phyloP scores from a whole-genome alignment of 2,329 filamentous ascomycete genomes.

The Coleophoma cylindrospora region DNA sequence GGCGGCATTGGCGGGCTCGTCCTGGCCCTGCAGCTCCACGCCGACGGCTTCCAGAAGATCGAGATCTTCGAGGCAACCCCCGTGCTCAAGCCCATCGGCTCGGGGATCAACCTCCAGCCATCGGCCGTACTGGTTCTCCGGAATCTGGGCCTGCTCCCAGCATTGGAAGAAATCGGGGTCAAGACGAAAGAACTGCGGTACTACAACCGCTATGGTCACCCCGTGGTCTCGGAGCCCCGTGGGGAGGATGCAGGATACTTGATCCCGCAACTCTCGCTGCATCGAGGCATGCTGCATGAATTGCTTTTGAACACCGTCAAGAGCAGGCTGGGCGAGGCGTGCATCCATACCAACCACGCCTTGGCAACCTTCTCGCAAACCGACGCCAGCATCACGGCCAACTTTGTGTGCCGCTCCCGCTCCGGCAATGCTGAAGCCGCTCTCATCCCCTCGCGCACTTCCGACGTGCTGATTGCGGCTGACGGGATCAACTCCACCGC shows the following conservation, averaged over 20 bases:
- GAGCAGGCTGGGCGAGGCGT: constrained; percentile 31
- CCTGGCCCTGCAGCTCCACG: constrained; percentile 21
- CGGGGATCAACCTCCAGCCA: constrained; percentile 41
- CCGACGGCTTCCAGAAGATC: constrained; percentile 32
- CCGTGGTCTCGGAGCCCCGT: constrained; percentile 36
- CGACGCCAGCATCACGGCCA: constrained; percentile 30
- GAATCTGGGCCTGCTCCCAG: constrained; percentile 35
- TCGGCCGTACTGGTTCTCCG: constrained; percentile 38
- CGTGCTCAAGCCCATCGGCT: constrained; percentile 35
- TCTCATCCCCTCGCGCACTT: constrained; percentile 24
- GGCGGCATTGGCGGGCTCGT: constrained; percentile 25
- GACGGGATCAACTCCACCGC: constrained; percentile 41
- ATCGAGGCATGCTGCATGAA: constrained; percentile 40
- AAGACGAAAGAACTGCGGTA: constrained; percentile 38
- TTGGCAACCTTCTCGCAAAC: constrained; percentile 31
- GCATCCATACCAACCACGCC: constrained; percentile 33
- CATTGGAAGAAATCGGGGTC: constrained; percentile 33
- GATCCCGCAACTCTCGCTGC: constrained; percentile 38
- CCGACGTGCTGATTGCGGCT: constrained; percentile 33
- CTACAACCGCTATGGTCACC: constrained; percentile 37
- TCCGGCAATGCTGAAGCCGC: constrained; percentile 13
- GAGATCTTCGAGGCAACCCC: constrained; percentile 36
- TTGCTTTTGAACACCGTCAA: constrained; percentile 35
- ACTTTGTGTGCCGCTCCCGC: constrained; percentile 26
- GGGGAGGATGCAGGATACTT: constrained; percentile 34